Evolutionary conservation across 306 rosid species (phyloP).

Genomic region (Luffa acutangula): DNA sequence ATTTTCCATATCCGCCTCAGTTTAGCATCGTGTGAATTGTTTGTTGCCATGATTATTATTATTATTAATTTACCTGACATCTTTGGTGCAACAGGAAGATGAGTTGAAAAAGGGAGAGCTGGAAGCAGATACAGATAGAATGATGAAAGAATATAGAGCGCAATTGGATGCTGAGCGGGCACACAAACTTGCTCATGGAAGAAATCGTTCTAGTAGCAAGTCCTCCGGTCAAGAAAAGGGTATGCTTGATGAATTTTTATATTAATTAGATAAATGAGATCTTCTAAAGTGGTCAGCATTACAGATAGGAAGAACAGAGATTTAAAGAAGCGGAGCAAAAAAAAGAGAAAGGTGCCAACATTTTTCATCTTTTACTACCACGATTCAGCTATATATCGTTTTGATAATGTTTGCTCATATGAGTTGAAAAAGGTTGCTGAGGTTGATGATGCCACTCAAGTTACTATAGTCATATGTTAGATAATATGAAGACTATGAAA

Average conservation of each 20-base stretch:
- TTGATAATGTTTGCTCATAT: not conserved
- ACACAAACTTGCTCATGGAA: slow-evolving; percentile 78
- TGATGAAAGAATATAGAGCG: slow-evolving; percentile 98
- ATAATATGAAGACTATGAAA: not conserved
- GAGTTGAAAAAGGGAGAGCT: slow-evolving; percentile 83
- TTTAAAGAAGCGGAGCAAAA: slow-evolving; percentile 82
- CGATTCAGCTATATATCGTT: not conserved
- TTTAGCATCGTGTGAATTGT: not conserved
- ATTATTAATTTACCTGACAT: not conserved
- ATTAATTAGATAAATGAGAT: not conserved
- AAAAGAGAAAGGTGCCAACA: slow-evolving; percentile 69
- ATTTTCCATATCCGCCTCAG: not conserved
- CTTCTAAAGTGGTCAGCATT: slow-evolving; percentile 15
- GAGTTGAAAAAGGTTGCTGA: not conserved
- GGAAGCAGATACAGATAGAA: slow-evolving; percentile 84
- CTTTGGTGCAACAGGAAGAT: slow-evolving; percentile 60
- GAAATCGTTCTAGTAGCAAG: slow-evolving; percentile 69
- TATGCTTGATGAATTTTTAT: slow-evolving; percentile 19
- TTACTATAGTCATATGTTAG: not conserved
- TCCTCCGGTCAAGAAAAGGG: slow-evolving; percentile 63
- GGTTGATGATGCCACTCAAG: not conserved
- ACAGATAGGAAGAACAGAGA: slow-evolving; percentile 75
- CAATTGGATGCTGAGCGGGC: slow-evolving; percentile 97
- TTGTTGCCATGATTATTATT: not conserved
- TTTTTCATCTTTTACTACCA: slow-evolving; percentile 3